Evolutionary conservation across 2,329 filamentous ascomycete genomes (phyloP).

Genomic region (Tympanopsis confertula): DNA sequence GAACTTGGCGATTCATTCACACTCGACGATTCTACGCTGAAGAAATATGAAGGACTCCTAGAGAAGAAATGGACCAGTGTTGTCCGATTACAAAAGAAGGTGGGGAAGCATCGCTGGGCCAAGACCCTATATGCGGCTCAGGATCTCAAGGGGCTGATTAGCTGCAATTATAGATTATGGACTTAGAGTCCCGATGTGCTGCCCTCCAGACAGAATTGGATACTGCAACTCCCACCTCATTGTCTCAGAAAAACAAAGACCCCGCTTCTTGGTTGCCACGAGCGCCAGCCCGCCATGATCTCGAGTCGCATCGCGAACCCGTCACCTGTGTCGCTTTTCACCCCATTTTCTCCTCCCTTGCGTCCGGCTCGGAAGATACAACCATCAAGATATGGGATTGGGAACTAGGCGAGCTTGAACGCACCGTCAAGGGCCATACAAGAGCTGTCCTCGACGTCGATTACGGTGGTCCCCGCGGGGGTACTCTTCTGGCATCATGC

Average conservation of each 20-base stretch:
- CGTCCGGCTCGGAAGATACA: constrained; percentile 81
- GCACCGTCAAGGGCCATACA: constrained; percentile 85
- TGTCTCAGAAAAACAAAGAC: constrained; percentile 72
- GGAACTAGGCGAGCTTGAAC: constrained; percentile 81
- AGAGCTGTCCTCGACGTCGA: constrained; percentile 80
- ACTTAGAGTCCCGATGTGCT: constrained; percentile 67
- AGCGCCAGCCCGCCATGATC: constrained; percentile 66
- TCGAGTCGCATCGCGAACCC: constrained; percentile 71
- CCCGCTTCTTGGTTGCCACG: constrained; percentile 78
- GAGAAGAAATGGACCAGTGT: constrained; percentile 99
- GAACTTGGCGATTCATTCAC: constrained; percentile 61
- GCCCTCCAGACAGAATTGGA: constrained; percentile 74
- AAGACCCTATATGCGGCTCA: constrained; percentile 1
- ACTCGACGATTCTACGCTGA: constrained; percentile 65
- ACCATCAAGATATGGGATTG: constrained; percentile 98
- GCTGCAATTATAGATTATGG: constrained; percentile 61
- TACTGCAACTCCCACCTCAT: constrained; percentile 64
- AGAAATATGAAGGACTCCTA: constrained; percentile 86
- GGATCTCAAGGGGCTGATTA: constrained; percentile 4
- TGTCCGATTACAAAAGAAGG: constrained; percentile 90
- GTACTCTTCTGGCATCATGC: constrained; percentile 54
- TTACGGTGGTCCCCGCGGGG: constrained; percentile 74
- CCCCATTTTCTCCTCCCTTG: constrained; percentile 79
- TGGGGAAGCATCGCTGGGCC: constrained; percentile 18
- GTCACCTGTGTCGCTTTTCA: constrained; percentile 88